These are phyloP conservation scores for Suhomyces prunicola DNA, from an alignment of 805 yeast species.

Conservation along the genomic window DNA sequence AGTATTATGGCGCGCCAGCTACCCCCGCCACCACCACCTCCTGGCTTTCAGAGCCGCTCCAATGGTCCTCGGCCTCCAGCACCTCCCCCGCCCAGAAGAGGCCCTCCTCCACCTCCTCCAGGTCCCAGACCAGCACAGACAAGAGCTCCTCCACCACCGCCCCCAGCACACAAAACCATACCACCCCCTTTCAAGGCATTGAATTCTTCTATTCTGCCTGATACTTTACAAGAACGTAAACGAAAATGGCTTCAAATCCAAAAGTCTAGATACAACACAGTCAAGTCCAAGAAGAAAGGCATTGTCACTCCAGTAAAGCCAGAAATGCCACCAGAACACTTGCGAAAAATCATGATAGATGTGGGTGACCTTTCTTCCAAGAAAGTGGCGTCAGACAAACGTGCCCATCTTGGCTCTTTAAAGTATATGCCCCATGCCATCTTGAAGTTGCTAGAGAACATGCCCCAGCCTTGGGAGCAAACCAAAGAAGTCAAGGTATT, in stretches of 20 bases:
- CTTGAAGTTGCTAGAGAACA: conserved; percentile 81
- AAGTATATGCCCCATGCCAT: conserved; percentile 96
- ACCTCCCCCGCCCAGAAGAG: conserved; percentile 13
- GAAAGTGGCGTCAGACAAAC: conserved; percentile 76
- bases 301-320: conserved; percentile 59
- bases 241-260: conserved; percentile 63
- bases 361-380: conserved; percentile 84
- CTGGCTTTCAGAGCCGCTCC: conserved; percentile 10
- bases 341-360: conserved; percentile 76
- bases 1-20: conserved; percentile 11
- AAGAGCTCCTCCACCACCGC: conserved; percentile 4
- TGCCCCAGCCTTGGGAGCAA: conserved; percentile 99
- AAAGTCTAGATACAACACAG: conserved; percentile 47
- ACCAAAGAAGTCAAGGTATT: conserved; percentile 80
- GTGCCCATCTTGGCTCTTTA: conserved; percentile 84
- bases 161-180: conserved; percentile 10
- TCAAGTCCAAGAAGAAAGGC: conserved; percentile 26
- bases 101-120: conserved; percentile 26
- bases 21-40: conserved; percentile 21
- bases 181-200: conserved; percentile 9
- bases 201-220: neutral
- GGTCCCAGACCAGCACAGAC: conserved; percentile 9
- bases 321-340: conserved; percentile 92
- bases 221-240: conserved; percentile 42
- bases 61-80: conserved; percentile 8